phyloP scores from a whole-genome alignment of 768 basidiomycete species.

The Rhodotorula diobovata region DNA sequence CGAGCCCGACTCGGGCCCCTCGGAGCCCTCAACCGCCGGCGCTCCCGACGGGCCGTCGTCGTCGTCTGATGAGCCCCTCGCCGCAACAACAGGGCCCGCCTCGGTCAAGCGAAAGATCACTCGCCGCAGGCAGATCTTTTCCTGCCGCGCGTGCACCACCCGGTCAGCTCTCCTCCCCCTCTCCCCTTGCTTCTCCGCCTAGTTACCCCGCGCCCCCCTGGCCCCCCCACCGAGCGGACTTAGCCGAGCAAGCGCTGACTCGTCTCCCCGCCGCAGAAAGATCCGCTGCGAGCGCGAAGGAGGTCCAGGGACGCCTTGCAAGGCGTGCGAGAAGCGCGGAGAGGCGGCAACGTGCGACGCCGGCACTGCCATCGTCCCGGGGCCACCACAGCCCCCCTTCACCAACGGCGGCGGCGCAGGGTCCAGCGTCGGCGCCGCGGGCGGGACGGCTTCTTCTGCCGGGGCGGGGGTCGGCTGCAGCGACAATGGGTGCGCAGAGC shows the following conservation, averaged over 20 bases:
- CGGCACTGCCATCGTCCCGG: neutral
- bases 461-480: neutral
- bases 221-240: no score
- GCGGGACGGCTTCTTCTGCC: no score
- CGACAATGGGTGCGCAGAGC: slow-evolving; percentile 12
- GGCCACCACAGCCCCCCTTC: neutral
- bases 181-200: no score
- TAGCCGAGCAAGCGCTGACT: neutral
- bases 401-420: neutral
- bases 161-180: neutral
- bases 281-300: slow-evolving; percentile 22
- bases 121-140: slow-evolving; percentile 13
- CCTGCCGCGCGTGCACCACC: slow-evolving; percentile 13
- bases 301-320: slow-evolving; percentile 13
- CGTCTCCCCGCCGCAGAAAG: slow-evolving; percentile 9
- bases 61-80: no score
- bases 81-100: no score
- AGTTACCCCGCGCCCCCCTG: no score
- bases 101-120: slow-evolving; percentile 8
- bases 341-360: slow-evolving; percentile 15
- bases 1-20: neutral
- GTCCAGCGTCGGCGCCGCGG: neutral
- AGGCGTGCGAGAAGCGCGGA: slow-evolving; percentile 29
- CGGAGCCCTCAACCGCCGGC: no score
- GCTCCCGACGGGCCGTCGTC: no score